A percentile compares a stretch with the other conserved stretches of the same genome.
Conservation (phyloP, 2,329 filamentous ascomycete genomes). For the Rhytidhysteron rufulum region DNA sequence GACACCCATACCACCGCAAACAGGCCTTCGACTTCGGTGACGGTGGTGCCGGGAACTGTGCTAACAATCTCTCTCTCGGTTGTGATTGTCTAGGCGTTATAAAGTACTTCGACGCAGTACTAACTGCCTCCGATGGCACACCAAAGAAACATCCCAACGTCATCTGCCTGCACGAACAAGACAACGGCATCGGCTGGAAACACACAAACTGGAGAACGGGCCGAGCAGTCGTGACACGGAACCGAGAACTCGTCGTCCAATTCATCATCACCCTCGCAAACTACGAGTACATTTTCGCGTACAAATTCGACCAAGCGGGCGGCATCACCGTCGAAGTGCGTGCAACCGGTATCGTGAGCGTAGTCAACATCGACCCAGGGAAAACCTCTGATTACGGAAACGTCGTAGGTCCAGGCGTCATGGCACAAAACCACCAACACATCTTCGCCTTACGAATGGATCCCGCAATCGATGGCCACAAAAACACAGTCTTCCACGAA, state of each 20-base stretch:
- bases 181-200: constrained; percentile 67
- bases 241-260: constrained; percentile 62
- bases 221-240: constrained; percentile 58
- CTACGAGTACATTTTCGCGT: constrained; percentile 67
- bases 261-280: constrained; percentile 67
- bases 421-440: constrained; percentile 69
- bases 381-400: constrained; percentile 56
- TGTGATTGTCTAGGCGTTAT: constrained; percentile 68
- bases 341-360: constrained; percentile 64
- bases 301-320: constrained; percentile 61
- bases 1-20: constrained; percentile 64
- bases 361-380: constrained; percentile 57
- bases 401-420: constrained; percentile 59
- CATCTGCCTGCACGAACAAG: constrained; percentile 66
- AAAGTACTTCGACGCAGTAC: constrained; percentile 60
- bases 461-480: constrained; percentile 56
- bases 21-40: constrained; percentile 71
- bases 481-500: constrained; percentile 53
- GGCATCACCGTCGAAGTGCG: constrained; percentile 59
- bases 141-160: constrained; percentile 56
- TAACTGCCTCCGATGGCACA: constrained; percentile 52
- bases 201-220: constrained; percentile 66
- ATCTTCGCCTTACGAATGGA: constrained; percentile 64
- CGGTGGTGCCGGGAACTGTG: constrained; percentile 61
- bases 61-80: constrained; percentile 65